phyloP scores from a whole-genome alignment of 257 asterid genomes.

The Jacaranda copaia region DNA sequence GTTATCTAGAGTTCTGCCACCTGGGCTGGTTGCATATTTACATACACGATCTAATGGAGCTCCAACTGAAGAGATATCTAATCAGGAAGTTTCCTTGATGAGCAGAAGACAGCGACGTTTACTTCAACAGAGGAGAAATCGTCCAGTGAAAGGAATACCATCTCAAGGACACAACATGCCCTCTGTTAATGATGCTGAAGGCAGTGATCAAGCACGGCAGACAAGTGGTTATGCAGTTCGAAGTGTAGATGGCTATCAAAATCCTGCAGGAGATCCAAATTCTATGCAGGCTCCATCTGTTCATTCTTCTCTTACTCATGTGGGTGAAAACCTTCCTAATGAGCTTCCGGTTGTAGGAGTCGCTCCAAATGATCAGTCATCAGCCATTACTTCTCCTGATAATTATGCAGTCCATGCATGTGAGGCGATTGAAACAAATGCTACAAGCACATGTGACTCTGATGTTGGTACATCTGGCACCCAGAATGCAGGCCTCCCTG shows the following conservation, averaged over 20 bases:
- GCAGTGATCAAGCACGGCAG: slow-evolving; percentile 55
- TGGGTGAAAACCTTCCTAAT: slow-evolving; percentile 51
- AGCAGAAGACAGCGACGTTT: slow-evolving; percentile 88
- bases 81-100: slow-evolving; percentile 79
- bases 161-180: slow-evolving; percentile 62
- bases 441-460: slow-evolving; percentile 47
- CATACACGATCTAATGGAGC: slow-evolving; percentile 73
- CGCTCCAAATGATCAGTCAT: slow-evolving; percentile 55
- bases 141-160: slow-evolving; percentile 66
- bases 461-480: slow-evolving; percentile 58
- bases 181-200: slow-evolving; percentile 60
- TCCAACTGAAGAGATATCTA: slow-evolving; percentile 67
- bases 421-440: slow-evolving; percentile 59
- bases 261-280: slow-evolving; percentile 51
- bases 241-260: slow-evolving; percentile 60
- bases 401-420: slow-evolving; percentile 43
- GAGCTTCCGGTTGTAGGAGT: slow-evolving; percentile 52
- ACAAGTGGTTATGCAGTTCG: slow-evolving; percentile 49
- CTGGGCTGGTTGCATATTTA: slow-evolving; percentile 98
- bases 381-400: slow-evolving; percentile 52
- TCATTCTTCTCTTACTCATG: slow-evolving; percentile 51
- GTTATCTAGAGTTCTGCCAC: slow-evolving; percentile 95
- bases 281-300: slow-evolving; percentile 49
- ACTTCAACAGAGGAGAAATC: slow-evolving; percentile 86
- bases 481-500: slow-evolving; percentile 69